Evolutionary conservation across 2,329 filamentous ascomycete genomes (phyloP).

Genomic region (Ophioceras dolichostomum): DNA sequence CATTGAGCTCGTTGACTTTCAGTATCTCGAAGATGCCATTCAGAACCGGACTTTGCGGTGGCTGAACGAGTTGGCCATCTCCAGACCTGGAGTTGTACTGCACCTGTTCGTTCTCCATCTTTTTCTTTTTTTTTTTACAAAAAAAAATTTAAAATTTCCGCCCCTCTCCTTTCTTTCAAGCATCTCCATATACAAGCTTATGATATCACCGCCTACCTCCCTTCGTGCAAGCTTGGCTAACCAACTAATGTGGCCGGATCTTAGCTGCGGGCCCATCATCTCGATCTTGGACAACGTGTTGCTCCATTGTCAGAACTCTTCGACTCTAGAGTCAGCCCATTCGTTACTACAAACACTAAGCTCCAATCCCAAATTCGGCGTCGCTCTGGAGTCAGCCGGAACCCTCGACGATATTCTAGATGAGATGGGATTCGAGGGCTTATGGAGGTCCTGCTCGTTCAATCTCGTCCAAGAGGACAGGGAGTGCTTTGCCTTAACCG

Average conservation of each 20-base stretch:
- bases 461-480: conserved; percentile 35
- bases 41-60: conserved; percentile 47
- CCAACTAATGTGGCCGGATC: not conserved
- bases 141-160: not conserved
- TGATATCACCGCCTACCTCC: too few relatives aligned
- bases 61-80: conserved; percentile 43
- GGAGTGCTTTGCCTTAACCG: conserved; percentile 41
- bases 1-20: conserved; percentile 55
- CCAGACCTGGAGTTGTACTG: conserved; percentile 42
- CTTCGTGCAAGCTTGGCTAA: not conserved
- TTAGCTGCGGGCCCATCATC: conserved; percentile 43
- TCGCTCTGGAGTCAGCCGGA: conserved; percentile 32
- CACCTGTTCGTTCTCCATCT: conserved; percentile 35
- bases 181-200: not conserved
- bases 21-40: conserved; percentile 48
- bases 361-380: conserved; percentile 36
- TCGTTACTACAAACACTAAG: conserved; percentile 45
- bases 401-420: conserved; percentile 40
- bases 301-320: conserved; percentile 48
- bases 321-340: conserved; percentile 48
- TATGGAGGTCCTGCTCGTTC: conserved; percentile 46
- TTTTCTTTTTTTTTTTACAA: not conserved
- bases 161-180: not conserved
- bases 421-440: conserved; percentile 49
- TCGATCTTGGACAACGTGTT: conserved; percentile 49